Conservation (phyloP, 1,284 basidiomycete species). For the Papiliotrema fonsecae region DNA sequence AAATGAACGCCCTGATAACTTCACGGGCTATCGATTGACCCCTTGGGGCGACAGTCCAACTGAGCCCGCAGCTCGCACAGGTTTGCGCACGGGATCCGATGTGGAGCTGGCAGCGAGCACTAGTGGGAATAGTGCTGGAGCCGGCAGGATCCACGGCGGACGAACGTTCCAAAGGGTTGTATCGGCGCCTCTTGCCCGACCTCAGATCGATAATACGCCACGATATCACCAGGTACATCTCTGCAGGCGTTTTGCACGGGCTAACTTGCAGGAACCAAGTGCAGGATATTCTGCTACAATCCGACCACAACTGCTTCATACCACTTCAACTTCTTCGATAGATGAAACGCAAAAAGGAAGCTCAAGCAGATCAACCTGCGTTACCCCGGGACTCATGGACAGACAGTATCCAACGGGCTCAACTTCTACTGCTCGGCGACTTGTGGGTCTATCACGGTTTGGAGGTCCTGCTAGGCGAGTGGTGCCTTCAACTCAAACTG, state of each 20-base stretch:
- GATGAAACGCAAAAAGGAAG: background rate
- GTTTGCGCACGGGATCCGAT: background rate
- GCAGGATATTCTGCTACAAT: too few species aligned
- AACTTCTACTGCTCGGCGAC: slow-evolving; percentile 26
- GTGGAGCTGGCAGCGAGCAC: background rate
- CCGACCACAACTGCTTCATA: slow-evolving; percentile 19
- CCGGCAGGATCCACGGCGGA: slow-evolving; percentile 7
- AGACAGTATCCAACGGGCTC: slow-evolving; percentile 19
- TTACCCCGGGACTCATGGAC: slow-evolving; percentile 32
- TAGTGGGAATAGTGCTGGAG: background rate
- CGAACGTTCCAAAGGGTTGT: slow-evolving; percentile 30
- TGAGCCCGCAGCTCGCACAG: background rate
- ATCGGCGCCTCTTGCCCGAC: slow-evolving; percentile 27
- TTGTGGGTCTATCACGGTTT: slow-evolving; percentile 36
- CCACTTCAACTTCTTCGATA: slow-evolving; percentile 22
- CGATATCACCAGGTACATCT: background rate
- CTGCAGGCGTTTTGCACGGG: background rate
- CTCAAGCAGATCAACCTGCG: slow-evolving; percentile 8
- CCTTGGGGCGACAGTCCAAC: background rate
- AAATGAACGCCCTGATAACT: background rate
- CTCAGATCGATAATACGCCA: background rate
- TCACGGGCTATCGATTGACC: background rate
- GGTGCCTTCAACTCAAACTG: slow-evolving; percentile 14
- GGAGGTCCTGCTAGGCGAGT: slow-evolving; percentile 41
- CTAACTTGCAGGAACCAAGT: too few species aligned